A percentile compares a stretch with the other conserved stretches of the same genome.
Conservation (phyloP, 306 rosid species). For the Quillaja saponaria region DNA sequence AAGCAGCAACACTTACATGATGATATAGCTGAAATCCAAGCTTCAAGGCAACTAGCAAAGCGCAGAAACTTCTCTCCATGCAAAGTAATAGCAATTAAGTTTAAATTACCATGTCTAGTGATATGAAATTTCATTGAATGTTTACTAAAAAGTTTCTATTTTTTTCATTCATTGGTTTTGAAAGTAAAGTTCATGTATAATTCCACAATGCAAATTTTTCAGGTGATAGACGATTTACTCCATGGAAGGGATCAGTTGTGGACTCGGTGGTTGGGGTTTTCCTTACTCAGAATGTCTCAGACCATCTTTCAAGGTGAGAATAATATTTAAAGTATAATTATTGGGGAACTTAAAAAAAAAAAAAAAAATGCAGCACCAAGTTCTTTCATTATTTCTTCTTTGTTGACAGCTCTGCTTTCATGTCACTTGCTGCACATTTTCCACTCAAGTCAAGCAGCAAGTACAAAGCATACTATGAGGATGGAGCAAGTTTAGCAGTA, state of each 20-base stretch:
- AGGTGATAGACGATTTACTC: conserved; percentile 97
- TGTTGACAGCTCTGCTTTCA: conserved; percentile 86
- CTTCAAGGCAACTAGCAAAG: conserved; percentile 17
- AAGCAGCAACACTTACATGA: background rate
- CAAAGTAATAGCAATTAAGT: conserved; percentile 10
- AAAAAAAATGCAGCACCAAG: conserved; percentile 12
- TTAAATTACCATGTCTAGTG: background rate
- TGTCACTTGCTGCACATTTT: conserved; percentile 90
- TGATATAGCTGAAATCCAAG: background rate
- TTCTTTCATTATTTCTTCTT: conserved; percentile 24
- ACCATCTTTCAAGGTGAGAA: conserved; percentile 91
- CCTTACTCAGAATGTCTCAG: conserved; percentile 96
- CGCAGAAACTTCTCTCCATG: background rate
- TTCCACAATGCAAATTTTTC: conserved; percentile 39
- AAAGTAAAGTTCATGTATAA: conserved; percentile 17
- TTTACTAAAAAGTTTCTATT: background rate
- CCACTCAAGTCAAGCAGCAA: conserved; percentile 49
- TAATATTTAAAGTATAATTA: conserved; percentile 13
- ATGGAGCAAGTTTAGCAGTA: conserved; percentile 19
- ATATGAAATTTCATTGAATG: background rate
- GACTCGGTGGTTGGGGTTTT: conserved; percentile 99
- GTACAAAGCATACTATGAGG: conserved; percentile 32
- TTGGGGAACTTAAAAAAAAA: conserved; percentile 2
- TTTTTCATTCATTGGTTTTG: background rate
- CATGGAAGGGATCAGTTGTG: conserved; percentile 97